Evolutionary conservation across 1,139 yeast species (phyloP).

Genomic region (Saccharomyces uvarum): DNA sequence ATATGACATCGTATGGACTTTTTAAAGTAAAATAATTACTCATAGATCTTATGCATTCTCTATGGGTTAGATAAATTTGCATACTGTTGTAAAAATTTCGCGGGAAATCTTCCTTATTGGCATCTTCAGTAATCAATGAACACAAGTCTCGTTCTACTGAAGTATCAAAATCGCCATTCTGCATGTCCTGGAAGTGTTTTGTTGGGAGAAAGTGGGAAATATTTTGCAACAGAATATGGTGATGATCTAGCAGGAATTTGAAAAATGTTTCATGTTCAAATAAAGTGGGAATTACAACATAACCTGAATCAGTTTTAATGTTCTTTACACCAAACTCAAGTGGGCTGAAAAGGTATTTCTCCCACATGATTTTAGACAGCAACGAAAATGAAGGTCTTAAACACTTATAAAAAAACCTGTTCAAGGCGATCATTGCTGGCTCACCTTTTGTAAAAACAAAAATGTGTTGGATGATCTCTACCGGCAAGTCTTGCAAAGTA

Average conservation of each 20-base stretch:
- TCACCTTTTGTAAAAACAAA: conserved; percentile 15
- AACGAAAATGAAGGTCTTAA: conserved; percentile 12
- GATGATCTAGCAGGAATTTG: conserved; percentile 7
- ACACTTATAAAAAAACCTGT: conserved; percentile 9
- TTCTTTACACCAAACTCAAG: conserved; percentile 5
- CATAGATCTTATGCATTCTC: not conserved
- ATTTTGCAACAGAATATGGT: conserved; percentile 3
- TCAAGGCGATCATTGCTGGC: conserved; percentile 11
- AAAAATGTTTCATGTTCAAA: conserved; percentile 6
- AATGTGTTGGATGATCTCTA: conserved; percentile 17
- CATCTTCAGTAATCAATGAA: not conserved
- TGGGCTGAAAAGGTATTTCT: conserved; percentile 10
- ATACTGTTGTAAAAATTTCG: not conserved
- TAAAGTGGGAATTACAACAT: conserved; percentile 6
- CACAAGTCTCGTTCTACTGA: not conserved
- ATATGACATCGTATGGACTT: conserved; percentile 3
- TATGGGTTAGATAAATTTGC: not conserved
- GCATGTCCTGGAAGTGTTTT: not conserved
- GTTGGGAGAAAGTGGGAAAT: conserved; percentile 3
- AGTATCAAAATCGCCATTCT: not conserved
- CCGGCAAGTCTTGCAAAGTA: conserved; percentile 13
- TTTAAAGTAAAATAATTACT: conserved; percentile 2
- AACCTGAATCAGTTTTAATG: conserved; percentile 2
- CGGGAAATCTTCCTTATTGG: conserved; percentile 4
- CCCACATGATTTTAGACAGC: conserved; percentile 8